Evolutionary conservation across 371 early-diverging fungal genomes (phyloP).

Genomic region (Mortierella sp.): DNA sequence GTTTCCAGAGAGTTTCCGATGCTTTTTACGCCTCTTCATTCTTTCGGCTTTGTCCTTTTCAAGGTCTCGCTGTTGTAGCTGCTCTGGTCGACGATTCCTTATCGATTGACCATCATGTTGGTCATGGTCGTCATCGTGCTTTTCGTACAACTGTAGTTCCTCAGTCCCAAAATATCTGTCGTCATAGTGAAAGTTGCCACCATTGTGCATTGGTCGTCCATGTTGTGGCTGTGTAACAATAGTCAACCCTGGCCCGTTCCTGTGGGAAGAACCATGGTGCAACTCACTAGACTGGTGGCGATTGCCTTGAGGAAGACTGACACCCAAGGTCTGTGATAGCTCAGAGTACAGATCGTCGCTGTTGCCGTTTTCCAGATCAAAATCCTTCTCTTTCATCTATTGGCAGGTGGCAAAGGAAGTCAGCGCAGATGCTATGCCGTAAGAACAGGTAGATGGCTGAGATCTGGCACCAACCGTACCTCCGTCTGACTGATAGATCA

Average conservation of each 20-base stretch:
- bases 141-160: background rate
- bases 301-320: conserved; percentile 23
- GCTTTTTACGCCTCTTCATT: conserved; percentile 48
- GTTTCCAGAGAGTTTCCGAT: conserved; percentile 11
- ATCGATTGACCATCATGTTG: conserved; percentile 11
- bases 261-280: conserved; percentile 11
- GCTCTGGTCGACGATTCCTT: conserved; percentile 31
- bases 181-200: background rate
- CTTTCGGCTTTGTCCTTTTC: conserved; percentile 39
- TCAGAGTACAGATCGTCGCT: conserved; percentile 44
- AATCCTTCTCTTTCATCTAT: conserved; percentile 45
- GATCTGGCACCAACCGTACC: too few species aligned
- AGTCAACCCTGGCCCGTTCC: conserved; percentile 21
- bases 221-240: conserved; percentile 24
- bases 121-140: conserved; percentile 1
- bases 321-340: conserved; percentile 38
- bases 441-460: too few species aligned
- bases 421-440: too few species aligned
- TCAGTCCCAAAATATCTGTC: background rate
- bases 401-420: background rate
- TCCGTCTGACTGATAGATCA: too few species aligned
- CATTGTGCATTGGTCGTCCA: background rate
- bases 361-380: conserved; percentile 43
- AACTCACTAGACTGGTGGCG: background rate
- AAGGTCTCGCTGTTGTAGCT: conserved; percentile 40